Base-by-base conservation (phyloP, 495 filamentous ascomycete genomes). In the Niebla homalea region DNA sequence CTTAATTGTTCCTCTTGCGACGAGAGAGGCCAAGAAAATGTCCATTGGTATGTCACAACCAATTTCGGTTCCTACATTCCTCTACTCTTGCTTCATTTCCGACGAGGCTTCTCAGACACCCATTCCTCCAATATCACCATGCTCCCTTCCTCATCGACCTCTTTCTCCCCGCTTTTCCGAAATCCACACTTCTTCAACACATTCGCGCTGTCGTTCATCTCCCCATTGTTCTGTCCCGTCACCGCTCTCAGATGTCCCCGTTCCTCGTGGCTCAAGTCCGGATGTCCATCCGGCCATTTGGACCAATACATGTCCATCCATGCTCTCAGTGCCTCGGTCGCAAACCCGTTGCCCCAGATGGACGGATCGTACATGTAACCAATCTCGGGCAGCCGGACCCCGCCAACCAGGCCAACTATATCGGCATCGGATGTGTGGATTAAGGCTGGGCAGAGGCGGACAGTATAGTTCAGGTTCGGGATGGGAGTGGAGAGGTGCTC, bases 331-430 rank as follows among this genome's bases (percentile, higher is more conserved):
- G 62, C 63, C 37, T 67, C 64, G 7, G 64, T 64, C 7, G 63
- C 64, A 37, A 54, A 62, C 0, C 67, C 67, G n/a, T 64, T 60
- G 0, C 64, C 64, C 66, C 62, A 67, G 8, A 47, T 41, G 20
- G 49, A 50, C 4, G 59, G 61, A 39, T 60, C 52, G 8, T 65
- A 47, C 16, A 59, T 59, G 38, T 65, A 68, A 15, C 66, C 63
- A 19, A 68, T 57, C 23, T 67, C 58, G 5, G 67, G 63, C 36
- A 51, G 29, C 10, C 14, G 3, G 32, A 21, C 32, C 4, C 12
- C 48, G 3, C 56, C 44, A 12, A 41, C 14, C 7, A 43, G 10
- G 16, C 52, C 52, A 8, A 55, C 48, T 12, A 49, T 18, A 3
- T 49, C 0, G 25, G 11, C n/a, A 8, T 44, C 1, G 16, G 21